Conservation (phyloP, 2,329 filamentous ascomycete genomes). For the Colletotrichum spaethianum region DNA sequence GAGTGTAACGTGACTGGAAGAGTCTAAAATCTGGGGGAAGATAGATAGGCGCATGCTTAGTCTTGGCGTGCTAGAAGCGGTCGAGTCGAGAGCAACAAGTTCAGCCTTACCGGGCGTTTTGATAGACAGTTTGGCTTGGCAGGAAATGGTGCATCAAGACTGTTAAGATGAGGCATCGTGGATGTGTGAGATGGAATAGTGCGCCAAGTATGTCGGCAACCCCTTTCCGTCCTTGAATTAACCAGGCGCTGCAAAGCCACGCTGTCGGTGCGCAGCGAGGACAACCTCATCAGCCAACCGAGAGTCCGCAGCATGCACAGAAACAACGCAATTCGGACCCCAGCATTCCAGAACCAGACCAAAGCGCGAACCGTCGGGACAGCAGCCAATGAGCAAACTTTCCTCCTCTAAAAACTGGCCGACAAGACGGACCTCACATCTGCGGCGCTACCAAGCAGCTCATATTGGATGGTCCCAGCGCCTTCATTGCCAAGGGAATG, state of each 20-base stretch:
- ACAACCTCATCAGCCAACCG: neutral
- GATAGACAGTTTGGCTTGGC: constrained; percentile 9
- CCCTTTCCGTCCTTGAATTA: neutral
- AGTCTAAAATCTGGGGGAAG: neutral
- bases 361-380: neutral
- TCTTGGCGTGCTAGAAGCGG: constrained; percentile 13
- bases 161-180: neutral
- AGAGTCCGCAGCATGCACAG: neutral
- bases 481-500: constrained; percentile 33
- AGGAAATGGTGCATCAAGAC: neutral
- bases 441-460: neutral
- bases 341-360: neutral
- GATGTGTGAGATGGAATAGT: neutral
- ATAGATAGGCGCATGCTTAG: neutral
- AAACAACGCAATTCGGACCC: neutral
- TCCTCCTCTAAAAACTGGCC: neutral
- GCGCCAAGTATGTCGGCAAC: neutral
- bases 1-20: neutral
- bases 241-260: constrained; percentile 1
- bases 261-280: neutral
- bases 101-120: constrained; percentile 28
- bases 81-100: neutral
- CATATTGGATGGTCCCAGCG: constrained; percentile 12
- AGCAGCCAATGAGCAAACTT: constrained; percentile 2
- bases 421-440: neutral